Percentiles rank a stretch among this genome's conserved stretches.
These are phyloP conservation scores for Rusavskia elegans DNA, from an alignment of 495 filamentous ascomycete genomes.

Conservation along the genomic window DNA sequence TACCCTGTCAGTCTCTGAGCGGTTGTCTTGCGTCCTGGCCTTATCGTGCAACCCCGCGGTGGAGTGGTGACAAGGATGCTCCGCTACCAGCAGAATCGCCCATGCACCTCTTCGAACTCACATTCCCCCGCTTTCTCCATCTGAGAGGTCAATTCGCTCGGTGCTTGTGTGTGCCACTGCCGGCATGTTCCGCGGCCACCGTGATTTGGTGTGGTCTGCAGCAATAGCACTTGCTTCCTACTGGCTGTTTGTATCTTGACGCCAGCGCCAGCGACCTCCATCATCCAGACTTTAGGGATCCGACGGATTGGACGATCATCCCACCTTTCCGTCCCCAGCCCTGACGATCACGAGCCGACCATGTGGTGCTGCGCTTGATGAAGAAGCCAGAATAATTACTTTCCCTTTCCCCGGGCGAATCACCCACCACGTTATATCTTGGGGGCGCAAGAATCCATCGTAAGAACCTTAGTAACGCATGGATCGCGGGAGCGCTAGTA, in stretches of 20 bases:
- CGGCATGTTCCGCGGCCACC: neutral
- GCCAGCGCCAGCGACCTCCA: neutral
- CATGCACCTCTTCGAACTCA: neutral
- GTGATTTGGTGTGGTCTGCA: neutral
- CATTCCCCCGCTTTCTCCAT: neutral
- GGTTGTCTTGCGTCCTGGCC: too few relatives aligned
- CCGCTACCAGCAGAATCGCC: neutral
- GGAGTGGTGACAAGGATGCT: neutral
- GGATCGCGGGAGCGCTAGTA: too few relatives aligned
- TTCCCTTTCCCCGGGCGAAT: conserved; percentile 7
- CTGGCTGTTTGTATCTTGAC: neutral
- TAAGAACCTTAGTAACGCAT: too few relatives aligned
- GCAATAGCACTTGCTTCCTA: neutral
- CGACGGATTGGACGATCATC: neutral
- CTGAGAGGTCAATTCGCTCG: neutral
- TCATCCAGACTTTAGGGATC: neutral
- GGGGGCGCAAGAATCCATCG: too few relatives aligned
- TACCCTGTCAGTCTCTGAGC: too few relatives aligned
- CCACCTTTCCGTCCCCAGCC: neutral
- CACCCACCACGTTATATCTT: too few relatives aligned
- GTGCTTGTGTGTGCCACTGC: neutral
- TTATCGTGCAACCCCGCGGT: too few relatives aligned
- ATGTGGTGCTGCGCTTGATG: neutral
- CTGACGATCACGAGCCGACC: neutral
- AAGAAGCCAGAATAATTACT: neutral